Evolutionary conservation across 2,329 filamentous ascomycete genomes (phyloP), one percentile per base, ranked within the genome.

Genomic region (Chalaropsis ovoidea): DNA sequence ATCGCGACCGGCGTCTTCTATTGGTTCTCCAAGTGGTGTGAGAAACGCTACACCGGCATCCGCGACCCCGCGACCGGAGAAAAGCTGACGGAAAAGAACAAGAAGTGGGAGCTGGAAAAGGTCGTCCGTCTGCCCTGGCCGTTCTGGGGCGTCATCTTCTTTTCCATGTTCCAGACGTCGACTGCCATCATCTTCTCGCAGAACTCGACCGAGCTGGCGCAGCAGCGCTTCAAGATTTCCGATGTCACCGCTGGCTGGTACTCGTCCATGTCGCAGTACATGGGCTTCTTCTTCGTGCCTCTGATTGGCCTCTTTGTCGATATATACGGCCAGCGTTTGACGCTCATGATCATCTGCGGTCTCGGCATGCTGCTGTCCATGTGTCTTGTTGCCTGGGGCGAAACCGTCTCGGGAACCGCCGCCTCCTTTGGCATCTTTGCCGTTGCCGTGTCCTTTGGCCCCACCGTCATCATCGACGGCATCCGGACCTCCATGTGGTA

Each of bases 401-500:
- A 76, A 0, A 77, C 76, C 0, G 71, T 77, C 0, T 69, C 75
- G 0, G 83, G 83, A 0, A 85, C 83, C 0, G 82, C 81, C 0
- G 82, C 82, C 0, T 77, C 80, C 0, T 86, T 86, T 43, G 84
- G 81, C 1, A 77, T 86, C 22, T 86, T 80, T 54, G 83, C 82
- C 0, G 73, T 86, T 13, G 80, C 82, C 0, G 75, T 74, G 3
- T 80, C 78, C 0, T 75, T 86, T 1, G 83, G 83, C 0, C 82
- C 83, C 0, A 83, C 82, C 0, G 76, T 79, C 2, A 82, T 86
- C 67, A 84, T 86, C 63, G 83, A 86, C 70, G 76, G 80, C 24
- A 82, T 85, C 31, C 80, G 84, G 17, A 84, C 83, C 0, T 78
- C 78, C 0, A 79, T 86, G 72, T 84, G 81, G 80, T 77, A 84